Conservation (phyloP, 495 filamentous ascomycete species). For the Xylaria telfairii region DNA sequence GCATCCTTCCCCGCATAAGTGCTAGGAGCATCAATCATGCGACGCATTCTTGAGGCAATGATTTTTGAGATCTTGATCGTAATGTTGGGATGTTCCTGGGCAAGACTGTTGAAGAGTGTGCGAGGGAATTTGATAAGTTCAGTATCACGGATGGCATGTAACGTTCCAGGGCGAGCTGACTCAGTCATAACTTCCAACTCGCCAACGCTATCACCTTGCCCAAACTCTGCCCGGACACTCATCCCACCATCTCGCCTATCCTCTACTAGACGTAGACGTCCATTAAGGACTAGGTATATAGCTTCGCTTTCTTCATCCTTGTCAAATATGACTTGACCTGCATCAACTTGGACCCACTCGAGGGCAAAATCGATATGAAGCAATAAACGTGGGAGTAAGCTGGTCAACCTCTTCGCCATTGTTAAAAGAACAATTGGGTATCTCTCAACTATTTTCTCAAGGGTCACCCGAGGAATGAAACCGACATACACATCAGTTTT, state of each 20-base stretch:
- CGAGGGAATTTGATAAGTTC: conserved; percentile 96
- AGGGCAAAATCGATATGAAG: conserved; percentile 97
- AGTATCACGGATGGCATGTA: conserved; percentile 96
- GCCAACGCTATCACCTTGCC: conserved; percentile 96
- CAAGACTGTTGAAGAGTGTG: conserved; percentile 95
- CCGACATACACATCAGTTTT: conserved; percentile 99
- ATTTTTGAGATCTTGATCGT: conserved; percentile 99
- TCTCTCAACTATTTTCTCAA: conserved; percentile 90
- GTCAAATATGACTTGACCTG: conserved; percentile 92
- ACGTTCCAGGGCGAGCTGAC: conserved; percentile 81
- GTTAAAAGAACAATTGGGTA: conserved; percentile 92
- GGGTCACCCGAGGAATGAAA: conserved; percentile 83
- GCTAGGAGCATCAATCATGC: conserved; percentile 79
- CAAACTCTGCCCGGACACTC: conserved; percentile 89
- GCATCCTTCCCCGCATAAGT: conserved; percentile 50
- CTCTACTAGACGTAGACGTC: conserved; percentile 78
- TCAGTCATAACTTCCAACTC: conserved; percentile 98
- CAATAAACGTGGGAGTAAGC: conserved; percentile 86
- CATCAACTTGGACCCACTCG: conserved; percentile 96
- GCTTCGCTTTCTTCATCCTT: conserved; percentile 96
- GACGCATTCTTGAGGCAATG: conserved; percentile 92
- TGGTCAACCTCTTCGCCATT: conserved; percentile 92
- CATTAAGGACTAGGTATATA: conserved; percentile 97
- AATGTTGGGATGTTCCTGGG: conserved; percentile 95
- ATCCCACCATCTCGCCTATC: conserved; percentile 82